Evolutionary conservation across 2,329 filamentous ascomycete species (phyloP).

Genomic region (Scytalidium lignicola): DNA sequence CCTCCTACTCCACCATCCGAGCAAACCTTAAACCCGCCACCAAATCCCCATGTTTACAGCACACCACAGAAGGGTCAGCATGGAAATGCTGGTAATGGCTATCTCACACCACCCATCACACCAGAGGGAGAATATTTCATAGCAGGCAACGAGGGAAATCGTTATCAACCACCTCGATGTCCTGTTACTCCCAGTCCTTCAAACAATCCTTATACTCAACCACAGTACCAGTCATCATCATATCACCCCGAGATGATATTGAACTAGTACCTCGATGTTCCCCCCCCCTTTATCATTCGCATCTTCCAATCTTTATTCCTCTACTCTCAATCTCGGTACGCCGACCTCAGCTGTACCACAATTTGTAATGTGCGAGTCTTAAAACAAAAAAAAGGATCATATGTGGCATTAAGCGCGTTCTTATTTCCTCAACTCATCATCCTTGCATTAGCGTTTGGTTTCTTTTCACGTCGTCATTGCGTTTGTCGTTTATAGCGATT

Average conservation of each 20-base stretch:
- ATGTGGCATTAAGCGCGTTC: conserved; percentile 21
- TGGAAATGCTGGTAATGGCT: conserved; percentile 63
- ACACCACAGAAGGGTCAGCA: conserved; percentile 72
- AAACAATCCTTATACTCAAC: conserved; percentile 33
- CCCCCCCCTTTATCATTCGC: neutral
- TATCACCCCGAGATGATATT: conserved; percentile 38
- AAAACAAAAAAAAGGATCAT: conserved; percentile 10
- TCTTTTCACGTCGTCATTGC: conserved; percentile 14
- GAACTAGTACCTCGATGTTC: conserved; percentile 14
- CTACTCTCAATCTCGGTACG: conserved; percentile 2
- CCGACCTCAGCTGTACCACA: conserved; percentile 23
- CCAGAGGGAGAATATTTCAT: conserved; percentile 61
- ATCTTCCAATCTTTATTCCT: neutral
- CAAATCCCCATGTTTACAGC: conserved; percentile 51
- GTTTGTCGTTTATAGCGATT: conserved; percentile 19
- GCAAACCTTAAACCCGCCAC: conserved; percentile 39
- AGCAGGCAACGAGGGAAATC: conserved; percentile 18
- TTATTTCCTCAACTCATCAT: conserved; percentile 9
- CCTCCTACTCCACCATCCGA: conserved; percentile 59
- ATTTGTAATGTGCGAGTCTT: conserved; percentile 16
- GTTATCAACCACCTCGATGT: conserved; percentile 37
- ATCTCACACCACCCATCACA: conserved; percentile 81
- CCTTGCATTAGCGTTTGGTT: conserved; percentile 21
- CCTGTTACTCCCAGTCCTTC: conserved; percentile 58
- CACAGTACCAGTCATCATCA: conserved; percentile 38